phyloP scores from a whole-genome alignment of 2,329 filamentous ascomycete species.

The Escovopsis sp. region DNA sequence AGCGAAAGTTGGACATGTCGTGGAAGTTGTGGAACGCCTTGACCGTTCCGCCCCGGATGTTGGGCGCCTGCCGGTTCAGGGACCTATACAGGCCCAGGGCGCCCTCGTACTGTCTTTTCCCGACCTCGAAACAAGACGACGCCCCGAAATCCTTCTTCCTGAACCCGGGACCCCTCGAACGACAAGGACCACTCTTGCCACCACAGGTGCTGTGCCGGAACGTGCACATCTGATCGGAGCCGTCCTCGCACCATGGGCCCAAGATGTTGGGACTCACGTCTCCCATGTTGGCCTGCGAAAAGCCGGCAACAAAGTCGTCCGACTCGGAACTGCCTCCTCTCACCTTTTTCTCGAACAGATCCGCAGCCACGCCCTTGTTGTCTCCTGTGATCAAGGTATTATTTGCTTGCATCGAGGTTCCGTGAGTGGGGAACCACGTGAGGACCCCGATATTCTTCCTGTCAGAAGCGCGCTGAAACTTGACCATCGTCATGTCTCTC shows the following conservation, averaged over 20 bases:
- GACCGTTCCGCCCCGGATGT: conserved; percentile 50
- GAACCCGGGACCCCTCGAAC: conserved; percentile 55
- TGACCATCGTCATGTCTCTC: conserved; percentile 64
- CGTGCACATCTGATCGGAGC: conserved; percentile 52
- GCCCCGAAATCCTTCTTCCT: conserved; percentile 53
- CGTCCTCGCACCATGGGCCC: conserved; percentile 78
- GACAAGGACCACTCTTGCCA: conserved; percentile 51
- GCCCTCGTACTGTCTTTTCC: conserved; percentile 48
- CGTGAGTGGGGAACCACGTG: conserved; percentile 85
- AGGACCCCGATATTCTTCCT: conserved; percentile 64
- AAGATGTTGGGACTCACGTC: conserved; percentile 77
- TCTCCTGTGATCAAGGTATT: conserved; percentile 81
- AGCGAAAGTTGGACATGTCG: conserved; percentile 60
- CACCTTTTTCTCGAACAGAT: conserved; percentile 64
- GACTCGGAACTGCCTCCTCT: conserved; percentile 39
- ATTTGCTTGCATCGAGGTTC: conserved; percentile 79
- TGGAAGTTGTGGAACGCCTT: conserved; percentile 70
- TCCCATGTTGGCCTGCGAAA: conserved; percentile 81
- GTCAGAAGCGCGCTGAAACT: conserved; percentile 57
- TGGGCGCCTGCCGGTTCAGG: conserved; percentile 29
- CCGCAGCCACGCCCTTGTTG: conserved; percentile 84
- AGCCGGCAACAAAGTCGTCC: conserved; percentile 68
- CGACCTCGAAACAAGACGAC: conserved; percentile 65
- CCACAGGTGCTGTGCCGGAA: conserved; percentile 68
- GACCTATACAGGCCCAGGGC: conserved; percentile 37